A percentile compares a stretch with the other conserved stretches of the same genome.
These are phyloP conservation scores for Pterocarpus macrocarpus DNA, from an alignment of 306 rosid genomes.

Conservation along the genomic window DNA sequence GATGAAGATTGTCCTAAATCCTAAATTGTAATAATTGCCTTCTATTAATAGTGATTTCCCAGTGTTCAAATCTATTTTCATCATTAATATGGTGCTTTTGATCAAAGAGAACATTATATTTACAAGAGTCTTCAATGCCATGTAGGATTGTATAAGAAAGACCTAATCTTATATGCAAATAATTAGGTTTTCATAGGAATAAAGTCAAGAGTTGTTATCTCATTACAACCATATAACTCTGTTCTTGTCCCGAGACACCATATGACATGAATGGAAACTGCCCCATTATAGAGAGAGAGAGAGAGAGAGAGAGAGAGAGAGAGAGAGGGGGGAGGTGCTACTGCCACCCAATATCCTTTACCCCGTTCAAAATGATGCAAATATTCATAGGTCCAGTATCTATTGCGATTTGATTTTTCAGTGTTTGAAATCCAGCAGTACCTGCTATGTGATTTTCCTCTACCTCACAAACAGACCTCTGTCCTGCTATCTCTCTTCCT, in stretches of 20 bases:
- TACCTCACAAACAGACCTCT: not conserved
- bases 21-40: constrained; percentile 1
- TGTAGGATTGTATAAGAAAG: not conserved
- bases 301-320: too few relatives aligned
- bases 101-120: not conserved
- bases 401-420: not conserved
- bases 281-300: not conserved
- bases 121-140: not conserved
- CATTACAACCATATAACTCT: not conserved
- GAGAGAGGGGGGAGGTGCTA: not conserved
- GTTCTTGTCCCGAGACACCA: not conserved
- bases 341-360: not conserved
- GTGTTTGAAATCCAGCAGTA: not conserved
- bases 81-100: constrained; percentile 23
- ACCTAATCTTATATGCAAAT: not conserved
- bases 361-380: not conserved
- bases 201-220: not conserved
- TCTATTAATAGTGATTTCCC: constrained; percentile 14
- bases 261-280: not conserved
- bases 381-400: constrained; percentile 2
- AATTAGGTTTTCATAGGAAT: not conserved
- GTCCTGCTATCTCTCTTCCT: not conserved
- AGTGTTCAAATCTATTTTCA: not conserved
- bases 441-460: not conserved
- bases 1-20: constrained; percentile 1